A percentile compares a stretch with the other conserved stretches of the same genome.
Conservation (phyloP, 495 filamentous ascomycete species). For the Podospora didyma region DNA sequence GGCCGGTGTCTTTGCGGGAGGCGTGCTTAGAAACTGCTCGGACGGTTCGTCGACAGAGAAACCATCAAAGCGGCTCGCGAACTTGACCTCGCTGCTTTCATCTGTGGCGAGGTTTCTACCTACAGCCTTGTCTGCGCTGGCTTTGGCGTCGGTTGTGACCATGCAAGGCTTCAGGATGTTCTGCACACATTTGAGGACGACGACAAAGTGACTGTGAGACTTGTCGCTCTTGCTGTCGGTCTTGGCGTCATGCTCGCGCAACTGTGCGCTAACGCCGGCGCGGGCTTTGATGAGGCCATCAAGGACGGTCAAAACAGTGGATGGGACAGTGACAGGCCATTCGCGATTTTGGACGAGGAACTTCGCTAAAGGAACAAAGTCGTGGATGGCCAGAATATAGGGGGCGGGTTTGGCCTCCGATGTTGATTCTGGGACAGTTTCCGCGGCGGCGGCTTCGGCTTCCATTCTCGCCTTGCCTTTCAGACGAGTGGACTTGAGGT, state of each 20-base stretch:
- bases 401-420: too few species aligned
- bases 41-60: conserved; percentile 36
- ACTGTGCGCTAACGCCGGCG: conserved; percentile 9
- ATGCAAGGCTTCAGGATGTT: conserved; percentile 27
- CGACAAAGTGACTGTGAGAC: conserved; percentile 33
- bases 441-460: too few species aligned
- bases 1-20: conserved; percentile 21
- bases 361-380: conserved; percentile 37
- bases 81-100: not conserved
- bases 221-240: conserved; percentile 17
- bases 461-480: conserved; percentile 33
- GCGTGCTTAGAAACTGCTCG: conserved; percentile 30
- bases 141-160: not conserved
- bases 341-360: conserved; percentile 28
- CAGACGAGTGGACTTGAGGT: conserved; percentile 13
- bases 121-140: too few species aligned
- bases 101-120: too few species aligned
- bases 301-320: conserved; percentile 16
- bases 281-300: conserved; percentile 27
- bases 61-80: conserved; percentile 27
- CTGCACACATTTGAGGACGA: conserved; percentile 26
- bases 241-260: conserved; percentile 15
- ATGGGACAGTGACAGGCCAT: conserved; percentile 20
- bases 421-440: conserved; percentile 5
- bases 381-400: conserved; percentile 35